Conservation (phyloP, 345 rosid genomes). For the Aegle marmelos region DNA sequence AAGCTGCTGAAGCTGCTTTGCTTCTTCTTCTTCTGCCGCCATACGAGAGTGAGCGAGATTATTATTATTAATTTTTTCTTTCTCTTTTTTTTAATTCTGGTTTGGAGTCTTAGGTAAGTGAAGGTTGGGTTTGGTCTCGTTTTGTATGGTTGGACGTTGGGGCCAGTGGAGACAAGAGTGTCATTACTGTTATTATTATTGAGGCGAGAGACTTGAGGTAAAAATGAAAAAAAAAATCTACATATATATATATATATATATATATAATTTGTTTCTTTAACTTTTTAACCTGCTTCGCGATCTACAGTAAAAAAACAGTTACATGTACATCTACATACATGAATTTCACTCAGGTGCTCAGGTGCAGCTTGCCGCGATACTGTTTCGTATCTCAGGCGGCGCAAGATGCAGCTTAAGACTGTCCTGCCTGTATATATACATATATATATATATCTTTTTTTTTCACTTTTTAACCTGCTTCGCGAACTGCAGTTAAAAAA, state of each 20-base stretch:
- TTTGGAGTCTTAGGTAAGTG: neutral
- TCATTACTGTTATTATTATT: neutral
- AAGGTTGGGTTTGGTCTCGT: neutral
- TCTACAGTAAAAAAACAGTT: too few relatives aligned
- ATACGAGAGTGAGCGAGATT: neutral
- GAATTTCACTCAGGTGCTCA: too few relatives aligned
- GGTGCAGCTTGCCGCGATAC: too few relatives aligned
- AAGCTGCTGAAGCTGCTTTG: constrained; percentile 38
- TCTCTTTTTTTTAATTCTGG: neutral
- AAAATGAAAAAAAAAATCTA: neutral
- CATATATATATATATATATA: too few relatives aligned
- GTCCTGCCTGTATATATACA: too few relatives aligned
- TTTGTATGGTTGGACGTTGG: neutral
- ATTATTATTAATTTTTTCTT: neutral
- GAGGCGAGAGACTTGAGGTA: neutral
- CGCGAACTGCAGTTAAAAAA: too few relatives aligned
- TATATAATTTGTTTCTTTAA: too few relatives aligned
- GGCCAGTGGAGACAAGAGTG: neutral
- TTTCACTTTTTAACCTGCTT: neutral
- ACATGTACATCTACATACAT: too few relatives aligned
- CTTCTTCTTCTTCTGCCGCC: constrained; percentile 29
- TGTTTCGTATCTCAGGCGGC: too few relatives aligned
- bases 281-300: too few relatives aligned
- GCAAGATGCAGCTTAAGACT: too few relatives aligned
- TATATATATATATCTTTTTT: too few relatives aligned